These are phyloP conservation scores for Papiliotrema flavescens DNA, from an alignment of 1,284 basidiomycete genomes.

Conservation along the genomic window DNA sequence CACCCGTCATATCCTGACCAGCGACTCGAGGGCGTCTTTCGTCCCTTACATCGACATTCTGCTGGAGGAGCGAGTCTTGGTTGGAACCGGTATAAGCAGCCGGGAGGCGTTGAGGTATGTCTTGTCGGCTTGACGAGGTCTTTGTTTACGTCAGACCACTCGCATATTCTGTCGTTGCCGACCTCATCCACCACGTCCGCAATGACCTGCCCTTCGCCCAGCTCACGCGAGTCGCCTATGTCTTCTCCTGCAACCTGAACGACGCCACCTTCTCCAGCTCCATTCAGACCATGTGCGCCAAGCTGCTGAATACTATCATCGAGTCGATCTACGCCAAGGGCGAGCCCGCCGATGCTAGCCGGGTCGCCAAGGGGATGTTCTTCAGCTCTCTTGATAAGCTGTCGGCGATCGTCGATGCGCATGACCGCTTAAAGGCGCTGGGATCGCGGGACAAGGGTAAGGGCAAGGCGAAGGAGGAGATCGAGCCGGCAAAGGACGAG, in stretches of 20 bases:
- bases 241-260: slow-evolving; percentile 86
- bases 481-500: slow-evolving; percentile 7
- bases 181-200: slow-evolving; percentile 88
- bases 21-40: slow-evolving; percentile 75
- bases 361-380: slow-evolving; percentile 70
- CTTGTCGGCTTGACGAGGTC: background rate
- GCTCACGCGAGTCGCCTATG: slow-evolving; percentile 73
- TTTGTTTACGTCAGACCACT: slow-evolving; percentile 56
- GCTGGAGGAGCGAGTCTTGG: slow-evolving; percentile 84
- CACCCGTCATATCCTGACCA: slow-evolving; percentile 83
- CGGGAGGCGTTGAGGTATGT: slow-evolving; percentile 75
- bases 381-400: slow-evolving; percentile 84
- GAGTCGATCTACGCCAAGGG: slow-evolving; percentile 79
- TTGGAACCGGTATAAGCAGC: slow-evolving; percentile 73
- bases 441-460: slow-evolving; percentile 41
- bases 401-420: slow-evolving; percentile 69
- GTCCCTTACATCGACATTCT: slow-evolving; percentile 84
- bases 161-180: slow-evolving; percentile 85
- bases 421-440: slow-evolving; percentile 50
- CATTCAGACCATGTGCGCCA: slow-evolving; percentile 88
- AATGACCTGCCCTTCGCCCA: slow-evolving; percentile 76
- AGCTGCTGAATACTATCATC: slow-evolving; percentile 85
- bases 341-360: slow-evolving; percentile 62
- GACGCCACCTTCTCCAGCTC: slow-evolving; percentile 77
- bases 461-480: slow-evolving; percentile 41